Base-by-base conservation (phyloP, 1,284 basidiomycete species). In the Cutaneotrichosporon sp. region DNA sequence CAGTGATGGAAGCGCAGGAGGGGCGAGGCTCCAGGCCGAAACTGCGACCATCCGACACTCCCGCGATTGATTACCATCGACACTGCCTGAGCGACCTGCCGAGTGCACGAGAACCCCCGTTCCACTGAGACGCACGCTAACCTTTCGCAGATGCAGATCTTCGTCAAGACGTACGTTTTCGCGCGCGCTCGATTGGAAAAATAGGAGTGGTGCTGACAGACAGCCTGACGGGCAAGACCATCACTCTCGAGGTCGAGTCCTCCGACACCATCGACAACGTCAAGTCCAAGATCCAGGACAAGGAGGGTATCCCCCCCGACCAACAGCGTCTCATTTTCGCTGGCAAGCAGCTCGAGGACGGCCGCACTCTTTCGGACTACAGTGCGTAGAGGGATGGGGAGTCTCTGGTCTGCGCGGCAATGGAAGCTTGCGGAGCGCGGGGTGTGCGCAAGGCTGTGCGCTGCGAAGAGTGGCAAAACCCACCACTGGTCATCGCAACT, bases 311-410 rank as follows among this genome's bases (percentile, higher is more conserved):
- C 62, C 90, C 90, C 59, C 90, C 90, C 61, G 90, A 92, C 78
- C 90, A 93, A 76, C 90, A 93, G 74, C 88, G 90, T 68, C 82
- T 92, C 63, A 94, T 94, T 78, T 94, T 93, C 66, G 90, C 88
- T 61, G 89, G 90, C 64, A 94, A 93, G 82, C 90, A 94, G 77
- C 86, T 97, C 64, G 92, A 96, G 79, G 92, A 97, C 76, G 92
- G 92, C 57, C 87, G 91, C 69, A 96, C 91, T 37, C 81, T 96
- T 55, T 86, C 82, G 67, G 92, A 96, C 80, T 96, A 96, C 81
- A 94, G 71, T 73, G 66, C 56, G 71, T 71, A 37, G 39, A 5
- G 29, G 52, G 49, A 47, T 44, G n/a, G 41, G 22, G 41, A n/a
- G 3, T 25, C n/a, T 31, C 26, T n/a, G n/a, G n/a, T n/a, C n/a